Conservation (phyloP, 164 flowering plant species). For the Liriodendron chinense region DNA sequence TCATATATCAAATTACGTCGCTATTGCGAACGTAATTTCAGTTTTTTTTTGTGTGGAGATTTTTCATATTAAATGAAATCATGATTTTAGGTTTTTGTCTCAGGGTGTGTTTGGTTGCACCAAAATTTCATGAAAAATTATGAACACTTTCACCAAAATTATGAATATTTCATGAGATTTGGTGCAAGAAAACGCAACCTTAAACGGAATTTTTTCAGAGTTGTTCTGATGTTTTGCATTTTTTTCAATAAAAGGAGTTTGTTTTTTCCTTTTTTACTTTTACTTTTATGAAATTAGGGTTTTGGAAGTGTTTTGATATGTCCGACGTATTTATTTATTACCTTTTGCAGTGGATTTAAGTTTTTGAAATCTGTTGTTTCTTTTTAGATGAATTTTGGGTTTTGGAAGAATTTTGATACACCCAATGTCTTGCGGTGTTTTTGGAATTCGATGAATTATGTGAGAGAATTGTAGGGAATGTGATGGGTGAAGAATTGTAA, state of each 20-base stretch:
- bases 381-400: not conserved
- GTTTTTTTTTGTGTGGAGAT: too few relatives aligned
- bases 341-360: not conserved
- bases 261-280: too few relatives aligned
- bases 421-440: not conserved
- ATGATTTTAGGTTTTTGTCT: not conserved
- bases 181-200: too few relatives aligned
- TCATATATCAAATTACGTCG: not conserved
- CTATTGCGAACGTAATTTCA: not conserved
- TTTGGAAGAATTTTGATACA: not conserved
- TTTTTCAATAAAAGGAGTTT: too few relatives aligned
- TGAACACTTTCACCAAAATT: too few relatives aligned
- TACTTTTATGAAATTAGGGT: not conserved
- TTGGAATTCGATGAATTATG: too few relatives aligned
- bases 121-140: too few relatives aligned
- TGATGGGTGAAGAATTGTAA: not conserved
- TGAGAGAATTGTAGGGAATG: not conserved
- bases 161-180: too few relatives aligned
- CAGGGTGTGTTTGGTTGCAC: not conserved
- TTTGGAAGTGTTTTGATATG: not conserved
- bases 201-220: too few relatives aligned
- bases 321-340: not conserved
- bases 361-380: not conserved
- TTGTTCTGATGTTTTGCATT: too few relatives aligned
- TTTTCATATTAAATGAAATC: too few relatives aligned